These are phyloP conservation scores for Puccinellia tenuiflora DNA, from an alignment of 176 grass and related monocot genomes.

Conservation along the genomic window DNA sequence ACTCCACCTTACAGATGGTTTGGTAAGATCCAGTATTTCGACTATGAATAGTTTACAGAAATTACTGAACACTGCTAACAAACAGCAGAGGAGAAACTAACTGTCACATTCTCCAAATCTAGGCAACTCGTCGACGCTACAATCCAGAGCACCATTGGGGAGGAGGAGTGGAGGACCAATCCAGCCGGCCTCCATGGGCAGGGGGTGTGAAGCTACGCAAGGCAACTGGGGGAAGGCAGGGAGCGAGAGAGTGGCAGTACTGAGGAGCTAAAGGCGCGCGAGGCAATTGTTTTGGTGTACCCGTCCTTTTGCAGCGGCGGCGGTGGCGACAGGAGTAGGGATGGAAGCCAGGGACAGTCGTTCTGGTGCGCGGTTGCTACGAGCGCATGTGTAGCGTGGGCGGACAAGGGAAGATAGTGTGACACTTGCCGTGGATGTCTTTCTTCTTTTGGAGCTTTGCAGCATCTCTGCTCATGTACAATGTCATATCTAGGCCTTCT, in stretches of 20 bases:
- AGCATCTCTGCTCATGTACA: too few relatives aligned
- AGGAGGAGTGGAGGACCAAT: neutral
- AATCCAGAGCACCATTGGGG: neutral
- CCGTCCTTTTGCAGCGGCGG: slow-evolving; percentile 22
- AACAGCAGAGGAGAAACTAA: slow-evolving; percentile 28
- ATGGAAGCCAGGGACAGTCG: neutral
- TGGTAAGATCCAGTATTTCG: neutral
- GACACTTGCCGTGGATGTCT: too few relatives aligned
- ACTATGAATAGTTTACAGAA: neutral
- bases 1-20: neutral
- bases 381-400: too few relatives aligned
- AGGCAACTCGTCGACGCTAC: neutral
- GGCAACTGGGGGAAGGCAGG: neutral
- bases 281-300: slow-evolving; percentile 61
- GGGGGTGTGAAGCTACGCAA: neutral
- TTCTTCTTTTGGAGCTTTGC: too few relatives aligned
- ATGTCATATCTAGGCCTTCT: too few relatives aligned
- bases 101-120: slow-evolving; percentile 55
- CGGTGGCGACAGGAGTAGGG: slow-evolving; percentile 1
- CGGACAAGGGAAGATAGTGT: too few relatives aligned
- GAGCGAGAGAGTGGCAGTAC: neutral
- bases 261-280: slow-evolving; percentile 28
- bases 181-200: neutral
- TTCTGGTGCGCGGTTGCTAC: too few relatives aligned
- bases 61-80: neutral